A percentile compares a stretch with the other conserved stretches of the same genome.
Conservation (phyloP, 164 flowering plant species). For the Taxillus chinensis region DNA sequence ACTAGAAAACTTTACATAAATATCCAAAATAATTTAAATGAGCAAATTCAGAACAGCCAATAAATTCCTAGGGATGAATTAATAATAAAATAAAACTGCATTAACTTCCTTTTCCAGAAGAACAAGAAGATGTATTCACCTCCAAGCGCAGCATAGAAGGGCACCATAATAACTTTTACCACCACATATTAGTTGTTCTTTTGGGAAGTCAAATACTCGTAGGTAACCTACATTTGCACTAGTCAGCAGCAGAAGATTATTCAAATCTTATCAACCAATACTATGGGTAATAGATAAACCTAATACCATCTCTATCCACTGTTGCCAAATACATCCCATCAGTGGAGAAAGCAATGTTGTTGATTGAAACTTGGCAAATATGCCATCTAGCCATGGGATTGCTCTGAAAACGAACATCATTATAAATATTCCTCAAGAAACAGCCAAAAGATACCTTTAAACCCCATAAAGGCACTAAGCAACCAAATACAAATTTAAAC, state of each 20-base stretch:
- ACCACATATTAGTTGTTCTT: conserved; percentile 85
- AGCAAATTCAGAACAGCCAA: not conserved
- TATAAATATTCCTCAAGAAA: not conserved
- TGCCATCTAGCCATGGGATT: conserved; percentile 98
- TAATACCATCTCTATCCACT: conserved; percentile 96
- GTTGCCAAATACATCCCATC: conserved; percentile 81
- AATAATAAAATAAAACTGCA: too few relatives aligned
- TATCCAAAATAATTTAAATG: not conserved
- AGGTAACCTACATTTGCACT: conserved; percentile 58
- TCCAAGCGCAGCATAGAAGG: conserved; percentile 93
- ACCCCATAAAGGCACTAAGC: too few relatives aligned
- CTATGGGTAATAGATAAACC: not conserved
- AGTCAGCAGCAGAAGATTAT: not conserved
- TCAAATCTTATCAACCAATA: too few relatives aligned
- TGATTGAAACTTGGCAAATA: conserved; percentile 85
- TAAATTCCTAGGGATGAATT: too few relatives aligned
- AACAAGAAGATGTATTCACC: conserved; percentile 26
- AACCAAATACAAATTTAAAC: too few relatives aligned
- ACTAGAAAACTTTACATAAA: not conserved
- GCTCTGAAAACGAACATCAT: conserved; percentile 37
- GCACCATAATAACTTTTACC: conserved; percentile 98
- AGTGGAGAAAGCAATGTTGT: conserved; percentile 68
- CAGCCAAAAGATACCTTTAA: too few relatives aligned
- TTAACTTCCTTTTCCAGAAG: not conserved
- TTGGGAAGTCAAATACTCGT: conserved; percentile 84